Evolutionary conservation across 306 rosid species (phyloP), one percentile per base, ranked within the genome.

Genomic region (Mimosa pudica): DNA sequence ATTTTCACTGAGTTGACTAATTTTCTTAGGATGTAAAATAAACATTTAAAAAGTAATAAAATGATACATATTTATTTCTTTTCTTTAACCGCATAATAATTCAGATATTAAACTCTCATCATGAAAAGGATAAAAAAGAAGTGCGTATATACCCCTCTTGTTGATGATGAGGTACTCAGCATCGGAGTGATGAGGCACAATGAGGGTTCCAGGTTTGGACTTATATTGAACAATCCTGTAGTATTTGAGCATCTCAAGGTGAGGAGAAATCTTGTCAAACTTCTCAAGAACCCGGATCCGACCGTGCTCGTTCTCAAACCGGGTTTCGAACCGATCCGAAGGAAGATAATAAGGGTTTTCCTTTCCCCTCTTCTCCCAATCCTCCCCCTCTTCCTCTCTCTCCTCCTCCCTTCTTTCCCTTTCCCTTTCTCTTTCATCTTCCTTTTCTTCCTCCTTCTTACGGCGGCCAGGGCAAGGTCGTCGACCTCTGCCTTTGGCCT

Each of bases 131-230:
- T 2, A 38, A 38, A 14, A 13, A 4, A 51, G 57, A 11, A 51
- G n/a, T 51, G 12, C 4, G 20, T 14, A 16, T 5, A 16, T 52
- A 52, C 58, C 58, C 14, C 6, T 52, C 0, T 7, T 52, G 58
- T 17, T 13, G 58, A 52, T 52, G 16, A 86, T 36, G 73, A 82
- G 10, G 45, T 33, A 80, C 4, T 86, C 80, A 1, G 86, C 84
- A 57, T 86, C 84, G 1, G 55, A n/a, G 54, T 85, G 86, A 13
- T 67, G 78, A 0, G 86, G 89, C 8, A 77, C 62, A 10, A 80
- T 2, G 4, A 86, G 41, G 11, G 89, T 72, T 32, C 63, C 33
- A 18, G 89, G 89, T 62, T 3, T 45, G 17, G 78, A 5, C 16
- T 8, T 35, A 3, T 49, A 49, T 10, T 82, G 81, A 3, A 61